phyloP scores from a whole-genome alignment of 192 early-diverging fungal species.

The Backusella luteola region DNA sequence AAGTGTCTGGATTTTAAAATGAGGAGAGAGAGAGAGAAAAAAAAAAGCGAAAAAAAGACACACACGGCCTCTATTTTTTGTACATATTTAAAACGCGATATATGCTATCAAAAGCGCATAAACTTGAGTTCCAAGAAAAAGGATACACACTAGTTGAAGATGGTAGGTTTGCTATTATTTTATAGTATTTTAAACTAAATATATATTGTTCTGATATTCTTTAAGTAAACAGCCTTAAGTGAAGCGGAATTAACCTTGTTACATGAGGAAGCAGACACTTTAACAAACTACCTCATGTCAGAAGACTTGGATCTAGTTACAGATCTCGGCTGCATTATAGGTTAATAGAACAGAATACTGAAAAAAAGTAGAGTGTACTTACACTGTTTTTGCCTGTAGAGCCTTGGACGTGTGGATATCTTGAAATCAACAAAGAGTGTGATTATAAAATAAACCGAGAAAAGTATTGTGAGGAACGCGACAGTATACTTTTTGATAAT shows the following conservation, averaged over 20 bases:
- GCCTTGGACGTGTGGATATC: constrained; percentile 32
- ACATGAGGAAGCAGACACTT: constrained; percentile 29
- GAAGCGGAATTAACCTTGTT: constrained; percentile 6
- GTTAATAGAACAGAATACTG: not conserved
- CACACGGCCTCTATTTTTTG: not conserved
- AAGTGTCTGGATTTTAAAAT: too few species aligned
- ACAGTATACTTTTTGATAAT: constrained; percentile 13
- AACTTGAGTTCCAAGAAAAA: not conserved
- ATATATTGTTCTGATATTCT: not conserved
- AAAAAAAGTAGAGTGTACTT: not conserved
- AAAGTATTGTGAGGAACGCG: constrained; percentile 20
- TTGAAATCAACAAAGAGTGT: constrained; percentile 10
- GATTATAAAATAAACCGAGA: constrained; percentile 21
- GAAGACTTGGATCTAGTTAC: constrained; percentile 29
- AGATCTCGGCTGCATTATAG: constrained; percentile 38
- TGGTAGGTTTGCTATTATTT: not conserved
- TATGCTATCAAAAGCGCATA: not conserved
- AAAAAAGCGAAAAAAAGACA: too few species aligned
- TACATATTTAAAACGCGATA: not conserved
- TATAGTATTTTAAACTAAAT: not conserved
- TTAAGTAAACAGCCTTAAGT: constrained; percentile 13
- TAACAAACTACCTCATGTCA: constrained; percentile 28
- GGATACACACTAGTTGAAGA: not conserved
- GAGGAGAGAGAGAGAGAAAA: too few species aligned
- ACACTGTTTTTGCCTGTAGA: constrained; percentile 11